Conservation (phyloP, 2,329 filamentous ascomycete species). For the Penicillium griseofulvum region DNA sequence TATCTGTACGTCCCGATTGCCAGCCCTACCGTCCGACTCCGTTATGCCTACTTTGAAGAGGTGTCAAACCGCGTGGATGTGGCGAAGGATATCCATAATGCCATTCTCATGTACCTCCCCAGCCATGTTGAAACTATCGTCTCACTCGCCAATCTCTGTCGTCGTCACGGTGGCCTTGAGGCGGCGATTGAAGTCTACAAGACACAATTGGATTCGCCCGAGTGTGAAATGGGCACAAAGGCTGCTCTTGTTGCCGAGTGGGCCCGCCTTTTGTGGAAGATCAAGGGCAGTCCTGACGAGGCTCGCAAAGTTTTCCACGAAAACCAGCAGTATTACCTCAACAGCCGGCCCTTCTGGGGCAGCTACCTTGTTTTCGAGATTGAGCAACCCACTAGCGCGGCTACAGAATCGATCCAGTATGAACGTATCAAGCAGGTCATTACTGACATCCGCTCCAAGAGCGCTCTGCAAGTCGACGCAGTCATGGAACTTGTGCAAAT, state of each 20-base stretch:
- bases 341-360: constrained; percentile 86
- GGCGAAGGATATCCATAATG: constrained; percentile 78
- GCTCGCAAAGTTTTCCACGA: constrained; percentile 79
- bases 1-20: constrained; percentile 85
- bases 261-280: constrained; percentile 83
- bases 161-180: constrained; percentile 78
- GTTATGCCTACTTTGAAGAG: constrained; percentile 95
- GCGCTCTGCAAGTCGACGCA: constrained; percentile 62
- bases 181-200: constrained; percentile 82
- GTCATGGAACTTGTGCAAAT: constrained; percentile 73
- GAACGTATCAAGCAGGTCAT: constrained; percentile 78
- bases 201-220: constrained; percentile 69
- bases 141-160: constrained; percentile 80
- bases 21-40: constrained; percentile 75
- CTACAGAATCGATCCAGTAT: constrained; percentile 64
- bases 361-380: constrained; percentile 88
- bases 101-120: constrained; percentile 72
- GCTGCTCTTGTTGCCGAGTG: constrained; percentile 85
- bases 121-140: constrained; percentile 84
- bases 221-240: constrained; percentile 75
- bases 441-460: constrained; percentile 70
- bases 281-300: constrained; percentile 75
- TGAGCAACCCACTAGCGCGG: constrained; percentile 68
- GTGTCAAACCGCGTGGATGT: constrained; percentile 72
- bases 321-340: constrained; percentile 78